These are phyloP conservation scores for Microcera coccophila DNA, from an alignment of 2,329 filamentous ascomycete genomes.

Conservation along the genomic window DNA sequence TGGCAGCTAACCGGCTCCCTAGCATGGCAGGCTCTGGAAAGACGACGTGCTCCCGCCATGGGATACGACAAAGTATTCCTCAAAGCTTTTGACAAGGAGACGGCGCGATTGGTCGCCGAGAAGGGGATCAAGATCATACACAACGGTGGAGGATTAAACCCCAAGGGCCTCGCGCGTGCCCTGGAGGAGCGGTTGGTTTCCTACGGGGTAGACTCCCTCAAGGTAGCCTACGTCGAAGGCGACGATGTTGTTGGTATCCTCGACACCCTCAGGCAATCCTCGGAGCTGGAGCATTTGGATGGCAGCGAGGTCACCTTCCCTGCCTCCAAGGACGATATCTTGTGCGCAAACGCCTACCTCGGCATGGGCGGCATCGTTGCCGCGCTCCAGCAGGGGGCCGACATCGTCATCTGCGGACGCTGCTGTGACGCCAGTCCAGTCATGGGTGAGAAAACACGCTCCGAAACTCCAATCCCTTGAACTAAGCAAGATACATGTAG, in stretches of 20 bases:
- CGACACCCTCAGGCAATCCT: constrained; percentile 10
- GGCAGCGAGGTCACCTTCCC: constrained; percentile 5
- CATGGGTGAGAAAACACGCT: constrained; percentile 48
- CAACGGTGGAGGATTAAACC: constrained; percentile 55
- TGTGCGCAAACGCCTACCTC: constrained; percentile 45
- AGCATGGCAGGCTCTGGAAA: constrained; percentile 31
- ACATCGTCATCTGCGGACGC: constrained; percentile 42
- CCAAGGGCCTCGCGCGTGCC: constrained; percentile 44
- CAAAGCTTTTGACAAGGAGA: constrained; percentile 37
- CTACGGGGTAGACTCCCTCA: constrained; percentile 27
- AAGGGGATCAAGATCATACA: constrained; percentile 52
- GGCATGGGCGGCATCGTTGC: constrained; percentile 43
- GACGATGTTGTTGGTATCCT: constrained; percentile 36
- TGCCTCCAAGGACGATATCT: constrained; percentile 6
- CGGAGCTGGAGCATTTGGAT: constrained; percentile 16
- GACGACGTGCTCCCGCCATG: constrained; percentile 25
- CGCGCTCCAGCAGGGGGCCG: constrained; percentile 36
- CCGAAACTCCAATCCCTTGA: no score
- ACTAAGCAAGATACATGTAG: no score
- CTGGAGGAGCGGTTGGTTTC: constrained; percentile 18
- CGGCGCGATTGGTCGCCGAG: constrained; percentile 32
- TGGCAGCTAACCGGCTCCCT: no score
- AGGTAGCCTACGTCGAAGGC: constrained; percentile 37
- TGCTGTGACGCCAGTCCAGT: constrained; percentile 45
- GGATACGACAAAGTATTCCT: constrained; percentile 36